Percentiles rank a stretch among this genome's conserved stretches.
These are phyloP conservation scores for Plicaturopsis crispa DNA, from an alignment of 768 basidiomycete genomes.

Conservation along the genomic window DNA sequence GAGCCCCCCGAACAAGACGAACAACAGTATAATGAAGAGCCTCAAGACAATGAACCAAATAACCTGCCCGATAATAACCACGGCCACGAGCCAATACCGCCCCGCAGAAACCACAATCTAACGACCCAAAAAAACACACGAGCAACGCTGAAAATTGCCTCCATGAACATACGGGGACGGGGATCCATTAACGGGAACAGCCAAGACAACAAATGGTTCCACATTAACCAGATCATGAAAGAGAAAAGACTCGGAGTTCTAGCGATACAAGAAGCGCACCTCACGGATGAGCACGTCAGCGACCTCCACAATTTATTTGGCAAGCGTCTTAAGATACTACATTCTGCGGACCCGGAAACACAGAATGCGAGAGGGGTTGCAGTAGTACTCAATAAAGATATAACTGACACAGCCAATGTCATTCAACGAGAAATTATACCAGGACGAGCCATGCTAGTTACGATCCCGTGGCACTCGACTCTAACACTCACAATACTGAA, in stretches of 20 bases:
- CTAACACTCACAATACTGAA: slow-evolving; percentile 9
- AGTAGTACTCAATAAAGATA: slow-evolving; percentile 4
- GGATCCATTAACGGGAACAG: neutral
- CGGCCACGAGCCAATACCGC: neutral
- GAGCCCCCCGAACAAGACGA: too few relatives aligned
- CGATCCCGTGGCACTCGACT: slow-evolving; percentile 1
- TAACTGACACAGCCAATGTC: slow-evolving; percentile 1
- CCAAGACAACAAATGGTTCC: slow-evolving; percentile 8
- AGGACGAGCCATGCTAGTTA: slow-evolving; percentile 2
- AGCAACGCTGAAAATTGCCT: slow-evolving; percentile 2
- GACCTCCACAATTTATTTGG: slow-evolving; percentile 4
- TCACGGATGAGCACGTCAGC: slow-evolving; percentile 3
- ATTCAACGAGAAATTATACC: slow-evolving; percentile 4
- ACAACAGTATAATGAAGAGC: too few relatives aligned
- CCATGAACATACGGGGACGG: slow-evolving; percentile 12
- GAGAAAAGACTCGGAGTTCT: slow-evolving; percentile 8
- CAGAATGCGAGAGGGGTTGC: slow-evolving; percentile 4
- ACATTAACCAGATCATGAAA: slow-evolving; percentile 7
- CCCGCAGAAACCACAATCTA: neutral
- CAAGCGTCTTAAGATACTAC: slow-evolving; percentile 1
- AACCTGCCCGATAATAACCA: neutral
- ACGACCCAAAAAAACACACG: slow-evolving; percentile 1
- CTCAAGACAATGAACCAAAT: too few relatives aligned
- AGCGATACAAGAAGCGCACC: slow-evolving; percentile 10
- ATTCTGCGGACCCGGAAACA: neutral